These are phyloP conservation scores for Protostelium mycophagum DNA, from an alignment of 78 protist species.

Conservation along the genomic window DNA sequence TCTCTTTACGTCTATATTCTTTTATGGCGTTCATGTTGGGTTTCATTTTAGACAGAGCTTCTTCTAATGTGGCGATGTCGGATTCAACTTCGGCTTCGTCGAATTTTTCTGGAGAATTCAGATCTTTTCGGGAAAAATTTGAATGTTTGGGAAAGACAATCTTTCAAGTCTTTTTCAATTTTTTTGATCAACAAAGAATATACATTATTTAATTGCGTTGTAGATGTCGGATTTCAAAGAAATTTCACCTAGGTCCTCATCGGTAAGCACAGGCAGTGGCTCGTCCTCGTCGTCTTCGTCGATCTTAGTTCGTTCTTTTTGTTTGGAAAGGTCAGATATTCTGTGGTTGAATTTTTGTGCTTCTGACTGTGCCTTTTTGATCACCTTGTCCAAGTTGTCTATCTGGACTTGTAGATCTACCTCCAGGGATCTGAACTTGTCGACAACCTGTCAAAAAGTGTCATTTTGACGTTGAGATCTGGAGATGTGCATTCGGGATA, in stretches of 20 bases:
- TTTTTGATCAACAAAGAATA: too few species aligned
- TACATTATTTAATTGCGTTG: neutral
- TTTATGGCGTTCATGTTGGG: constrained; percentile 71
- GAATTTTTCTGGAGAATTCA: neutral
- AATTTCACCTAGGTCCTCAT: neutral
- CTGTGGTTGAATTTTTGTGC: neutral
- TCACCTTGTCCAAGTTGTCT: constrained; percentile 10
- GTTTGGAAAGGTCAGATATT: neutral
- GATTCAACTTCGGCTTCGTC: neutral
- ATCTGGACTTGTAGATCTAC: neutral
- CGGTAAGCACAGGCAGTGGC: neutral
- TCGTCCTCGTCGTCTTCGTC: constrained; percentile 2
- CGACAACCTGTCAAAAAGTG: neutral
- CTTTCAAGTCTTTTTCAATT: too few species aligned
- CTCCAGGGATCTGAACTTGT: neutral
- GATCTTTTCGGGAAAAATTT: neutral
- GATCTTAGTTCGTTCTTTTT: neutral
- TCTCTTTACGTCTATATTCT: constrained; percentile 70
- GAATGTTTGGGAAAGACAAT: too few species aligned
- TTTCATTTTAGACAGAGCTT: neutral
- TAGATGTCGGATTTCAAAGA: neutral
- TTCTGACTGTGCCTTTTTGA: constrained; percentile 3
- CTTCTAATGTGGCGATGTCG: neutral
- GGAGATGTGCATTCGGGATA: constrained; percentile 5
- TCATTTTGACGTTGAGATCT: constrained; percentile 2